phyloP scores from a whole-genome alignment of 2,329 filamentous ascomycete species.

The Fusarium coicis region DNA sequence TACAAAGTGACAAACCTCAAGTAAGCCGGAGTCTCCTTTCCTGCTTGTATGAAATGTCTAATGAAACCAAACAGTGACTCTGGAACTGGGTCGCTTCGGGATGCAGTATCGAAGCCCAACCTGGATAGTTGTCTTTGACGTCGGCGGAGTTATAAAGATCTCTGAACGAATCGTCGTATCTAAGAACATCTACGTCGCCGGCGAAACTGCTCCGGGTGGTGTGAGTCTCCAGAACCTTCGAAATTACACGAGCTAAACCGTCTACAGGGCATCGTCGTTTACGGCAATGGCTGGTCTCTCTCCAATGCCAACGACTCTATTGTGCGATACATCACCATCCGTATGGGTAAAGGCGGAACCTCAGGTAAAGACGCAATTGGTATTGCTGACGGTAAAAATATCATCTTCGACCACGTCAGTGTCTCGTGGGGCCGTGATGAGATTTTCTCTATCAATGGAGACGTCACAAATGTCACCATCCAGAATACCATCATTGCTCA shows the following conservation, averaged over 20 bases:
- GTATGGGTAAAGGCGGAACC: conserved; percentile 62
- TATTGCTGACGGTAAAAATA: conserved; percentile 62
- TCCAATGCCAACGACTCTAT: conserved; percentile 64
- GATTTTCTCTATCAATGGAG: conserved; percentile 63
- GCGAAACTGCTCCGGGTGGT: conserved; percentile 61
- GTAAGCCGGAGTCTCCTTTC: conserved; percentile 22
- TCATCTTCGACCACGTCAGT: conserved; percentile 67
- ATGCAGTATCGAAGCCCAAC: conserved; percentile 53
- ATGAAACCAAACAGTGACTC: conserved; percentile 43
- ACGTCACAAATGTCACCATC: conserved; percentile 60
- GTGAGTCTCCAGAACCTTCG: conserved; percentile 44
- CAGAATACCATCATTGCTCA: conserved; percentile 65
- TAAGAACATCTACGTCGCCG: conserved; percentile 57
- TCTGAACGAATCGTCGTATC: conserved; percentile 57
- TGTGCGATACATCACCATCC: conserved; percentile 65
- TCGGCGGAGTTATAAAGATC: conserved; percentile 60
- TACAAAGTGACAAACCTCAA: conserved; percentile 52
- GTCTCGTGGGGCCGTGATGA: conserved; percentile 67
- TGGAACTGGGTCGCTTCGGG: conserved; percentile 50
- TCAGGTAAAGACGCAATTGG: conserved; percentile 64
- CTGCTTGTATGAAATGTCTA: neutral
- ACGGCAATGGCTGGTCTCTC: conserved; percentile 65
- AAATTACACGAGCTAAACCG: neutral
- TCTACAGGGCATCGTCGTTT: conserved; percentile 57
- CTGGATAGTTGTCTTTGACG: conserved; percentile 59